Conservation (phyloP, 2,329 filamentous ascomycete species). For the Cercospora sp. region DNA sequence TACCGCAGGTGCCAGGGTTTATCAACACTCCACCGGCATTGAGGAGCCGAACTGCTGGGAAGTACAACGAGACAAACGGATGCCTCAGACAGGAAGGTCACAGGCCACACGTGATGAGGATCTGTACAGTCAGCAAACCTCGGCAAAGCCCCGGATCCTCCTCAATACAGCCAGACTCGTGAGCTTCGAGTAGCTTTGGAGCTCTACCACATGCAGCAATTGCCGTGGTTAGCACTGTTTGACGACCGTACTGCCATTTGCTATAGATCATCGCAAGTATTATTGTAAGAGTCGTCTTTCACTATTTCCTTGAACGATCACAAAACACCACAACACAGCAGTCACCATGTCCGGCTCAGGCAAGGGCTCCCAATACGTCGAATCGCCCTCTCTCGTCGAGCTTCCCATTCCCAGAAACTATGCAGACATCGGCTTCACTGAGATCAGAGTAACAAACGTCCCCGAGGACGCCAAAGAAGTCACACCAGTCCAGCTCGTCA, state of each 20-base stretch:
- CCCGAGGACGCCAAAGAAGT: constrained; percentile 51
- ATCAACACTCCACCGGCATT: neutral
- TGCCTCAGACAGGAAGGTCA: neutral
- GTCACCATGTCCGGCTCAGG: constrained; percentile 8
- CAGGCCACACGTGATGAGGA: neutral
- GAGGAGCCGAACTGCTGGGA: constrained; percentile 10
- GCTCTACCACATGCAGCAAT: constrained; percentile 17
- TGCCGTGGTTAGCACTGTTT: constrained; percentile 5
- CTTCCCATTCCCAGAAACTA: constrained; percentile 37
- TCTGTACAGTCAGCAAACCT: neutral
- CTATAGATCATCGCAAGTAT: neutral
- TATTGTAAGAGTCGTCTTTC: neutral
- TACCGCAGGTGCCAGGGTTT: constrained; percentile 1
- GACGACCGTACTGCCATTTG: constrained; percentile 2
- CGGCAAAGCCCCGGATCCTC: constrained; percentile 6
- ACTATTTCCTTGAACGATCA: neutral
- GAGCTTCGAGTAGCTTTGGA: constrained; percentile 14
- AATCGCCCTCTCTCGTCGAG: constrained; percentile 23
- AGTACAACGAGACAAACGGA: neutral
- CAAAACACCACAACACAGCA: neutral
- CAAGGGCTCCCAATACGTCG: constrained; percentile 25
- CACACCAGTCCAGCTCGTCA: constrained; percentile 63
- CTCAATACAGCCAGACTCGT: constrained; percentile 9
- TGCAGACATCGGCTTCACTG: constrained; percentile 41
- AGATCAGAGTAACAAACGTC: constrained; percentile 47